A percentile compares a stretch with the other conserved stretches of the same genome.
Evolutionary conservation across 805 yeast genomes (phyloP).

Genomic region (Myxozyma melibiosi): DNA sequence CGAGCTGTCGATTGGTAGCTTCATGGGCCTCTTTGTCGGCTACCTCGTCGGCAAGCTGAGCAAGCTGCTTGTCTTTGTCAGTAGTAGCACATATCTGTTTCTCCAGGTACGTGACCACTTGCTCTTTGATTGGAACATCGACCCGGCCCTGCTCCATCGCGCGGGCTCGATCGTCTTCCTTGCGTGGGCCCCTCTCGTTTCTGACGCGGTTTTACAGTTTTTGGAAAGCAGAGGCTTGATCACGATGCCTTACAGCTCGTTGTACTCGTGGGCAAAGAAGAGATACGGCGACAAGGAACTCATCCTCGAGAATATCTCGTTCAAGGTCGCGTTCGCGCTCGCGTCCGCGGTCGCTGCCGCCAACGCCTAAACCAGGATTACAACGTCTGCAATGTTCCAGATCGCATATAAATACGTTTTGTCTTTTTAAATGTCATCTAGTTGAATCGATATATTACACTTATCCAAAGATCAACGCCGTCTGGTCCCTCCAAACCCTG

Average conservation of each 20-base stretch:
- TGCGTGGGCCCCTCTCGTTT: background rate
- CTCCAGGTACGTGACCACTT: slow-evolving; percentile 27
- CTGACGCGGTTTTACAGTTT: slow-evolving; percentile 45
- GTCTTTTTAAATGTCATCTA: background rate
- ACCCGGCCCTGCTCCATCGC: slow-evolving; percentile 2
- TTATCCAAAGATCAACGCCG: slow-evolving; percentile 12
- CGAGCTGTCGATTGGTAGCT: slow-evolving; percentile 59
- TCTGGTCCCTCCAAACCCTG: slow-evolving; percentile 27
- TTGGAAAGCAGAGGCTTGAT: slow-evolving; percentile 54
- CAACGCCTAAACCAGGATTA: slow-evolving; percentile 38
- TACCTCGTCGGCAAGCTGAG: slow-evolving; percentile 57
- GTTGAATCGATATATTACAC: background rate
- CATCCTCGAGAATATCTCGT: slow-evolving; percentile 57
- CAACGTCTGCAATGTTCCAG: background rate
- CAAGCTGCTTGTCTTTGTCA: slow-evolving; percentile 51
- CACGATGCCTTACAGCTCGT: slow-evolving; percentile 43
- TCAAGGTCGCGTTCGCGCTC: slow-evolving; percentile 56
- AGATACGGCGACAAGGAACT: slow-evolving; percentile 50
- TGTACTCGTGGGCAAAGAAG: slow-evolving; percentile 41
- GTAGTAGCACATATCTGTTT: slow-evolving; percentile 46
- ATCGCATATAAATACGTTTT: background rate
- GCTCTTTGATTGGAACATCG: background rate
- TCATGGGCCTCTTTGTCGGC: slow-evolving; percentile 58
- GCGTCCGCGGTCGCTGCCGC: slow-evolving; percentile 59
- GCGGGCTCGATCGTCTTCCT: background rate